Base-by-base conservation (phyloP, 257 asterid species). In the Dorcoceras hygrometricum region DNA sequence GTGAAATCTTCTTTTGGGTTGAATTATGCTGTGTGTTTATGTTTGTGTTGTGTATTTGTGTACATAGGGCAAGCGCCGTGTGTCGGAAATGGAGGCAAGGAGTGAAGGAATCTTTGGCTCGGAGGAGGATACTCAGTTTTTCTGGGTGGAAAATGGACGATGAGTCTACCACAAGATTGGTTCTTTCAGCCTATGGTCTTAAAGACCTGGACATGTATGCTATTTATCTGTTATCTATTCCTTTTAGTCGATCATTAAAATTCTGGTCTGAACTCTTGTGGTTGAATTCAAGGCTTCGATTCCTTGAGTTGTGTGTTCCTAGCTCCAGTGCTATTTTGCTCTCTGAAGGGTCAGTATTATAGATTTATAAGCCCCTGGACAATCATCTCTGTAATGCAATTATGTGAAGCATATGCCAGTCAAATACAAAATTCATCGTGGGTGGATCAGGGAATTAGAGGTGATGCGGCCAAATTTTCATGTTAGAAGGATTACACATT, bases 71-170 rank as follows among this genome's bases (percentile, higher is more conserved):
- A 5, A 82, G 97, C 79, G 71, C 84, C 2, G 97, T 86, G 74
- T 79, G 96, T 66, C 64, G 82, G 77, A 89, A 86, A 84, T 92
- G 97, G 97, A 82, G 90, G 77, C 97, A 89, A 54, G 90, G 91
- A 43, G 94, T 84, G 75, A 79, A 71, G 67, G 95, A 92, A 43
- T 89, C 96, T 4, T 67, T 87, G 81, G 90, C 81, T 7, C 71
- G 88, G 78, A 84, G 79, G 69, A 87, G 88, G 34, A 80, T 32
- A 7, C 72, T 89, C 75, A 87, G 94, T 68, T 89, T 87, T 71
- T 86, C 97, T 5, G 95, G 96, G 2, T 89, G 98, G 97, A 87
- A 84, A 77, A 84, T 83, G 83, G 87, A 89, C 23, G 97, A 89
- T 36, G 91, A 88, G 51, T 81, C 96, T 58, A 83, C 89, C 12